Conservation (phyloP, 371 early-diverging fungal species). For the Coelomomyces lativittatus region DNA sequence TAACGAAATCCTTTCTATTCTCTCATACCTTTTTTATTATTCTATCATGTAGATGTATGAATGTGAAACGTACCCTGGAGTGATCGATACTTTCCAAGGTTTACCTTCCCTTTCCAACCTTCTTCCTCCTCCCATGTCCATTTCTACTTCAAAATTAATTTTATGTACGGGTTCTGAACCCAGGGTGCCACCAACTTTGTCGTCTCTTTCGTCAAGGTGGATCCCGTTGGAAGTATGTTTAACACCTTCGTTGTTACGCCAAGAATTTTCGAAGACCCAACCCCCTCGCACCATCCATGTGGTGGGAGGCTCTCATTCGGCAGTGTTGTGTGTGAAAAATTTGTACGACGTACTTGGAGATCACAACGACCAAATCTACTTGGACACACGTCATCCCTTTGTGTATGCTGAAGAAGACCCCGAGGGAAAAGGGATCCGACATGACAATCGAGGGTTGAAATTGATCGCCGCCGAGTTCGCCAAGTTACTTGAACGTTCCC, state of each 20-base stretch:
- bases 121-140: not conserved
- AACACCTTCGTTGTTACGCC: not conserved
- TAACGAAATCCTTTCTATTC: not conserved
- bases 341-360: not conserved
- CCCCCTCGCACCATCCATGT: not conserved
- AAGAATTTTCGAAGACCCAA: not conserved
- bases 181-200: not conserved
- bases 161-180: constrained; percentile 3
- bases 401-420: constrained; percentile 1
- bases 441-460: constrained; percentile 3
- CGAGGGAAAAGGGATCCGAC: not conserved
- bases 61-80: not conserved
- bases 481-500: too few relatives aligned
- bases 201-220: not conserved
- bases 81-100: not conserved
- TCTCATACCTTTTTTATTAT: not conserved
- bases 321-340: not conserved
- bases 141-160: not conserved
- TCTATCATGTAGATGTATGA: not conserved
- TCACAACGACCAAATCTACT: too few relatives aligned
- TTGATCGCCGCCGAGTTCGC: constrained; percentile 1
- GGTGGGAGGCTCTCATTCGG: constrained; percentile 1
- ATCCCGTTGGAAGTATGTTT: constrained; percentile 1
- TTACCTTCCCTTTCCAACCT: not conserved
- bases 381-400: not conserved